Evolutionary conservation across 1,284 basidiomycete species (phyloP).

Genomic region (Anthracocystis walkeri): DNA sequence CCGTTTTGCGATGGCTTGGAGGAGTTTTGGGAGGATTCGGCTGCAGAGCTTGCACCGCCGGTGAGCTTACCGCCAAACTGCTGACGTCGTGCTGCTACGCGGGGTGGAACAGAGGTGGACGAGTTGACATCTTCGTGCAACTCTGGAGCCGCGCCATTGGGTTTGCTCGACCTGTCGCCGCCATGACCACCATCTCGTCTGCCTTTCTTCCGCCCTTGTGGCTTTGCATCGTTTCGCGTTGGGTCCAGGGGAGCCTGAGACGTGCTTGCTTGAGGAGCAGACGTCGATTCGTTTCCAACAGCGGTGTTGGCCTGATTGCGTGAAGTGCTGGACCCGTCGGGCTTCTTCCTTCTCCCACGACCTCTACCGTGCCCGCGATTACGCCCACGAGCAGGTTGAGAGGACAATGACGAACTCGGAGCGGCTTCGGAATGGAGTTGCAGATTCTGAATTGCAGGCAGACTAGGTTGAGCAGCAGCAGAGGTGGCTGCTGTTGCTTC

Average conservation of each 20-base stretch:
- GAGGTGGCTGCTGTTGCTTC: conserved; percentile 19
- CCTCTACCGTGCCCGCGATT: conserved; percentile 18
- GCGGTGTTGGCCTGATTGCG: background rate
- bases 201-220: conserved; percentile 9
- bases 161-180: conserved; percentile 13
- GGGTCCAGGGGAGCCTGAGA: background rate
- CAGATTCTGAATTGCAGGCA: conserved; percentile 24
- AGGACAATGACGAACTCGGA: conserved; percentile 9
- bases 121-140: background rate
- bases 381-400: conserved; percentile 20
- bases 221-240: background rate
- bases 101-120: conserved; percentile 9
- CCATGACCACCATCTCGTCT: conserved; percentile 11
- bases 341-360: conserved; percentile 24
- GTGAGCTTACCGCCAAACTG: conserved; percentile 59
- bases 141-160: conserved; percentile 7
- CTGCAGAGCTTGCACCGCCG: conserved; percentile 8
- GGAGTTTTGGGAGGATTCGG: background rate
- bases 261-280: background rate
- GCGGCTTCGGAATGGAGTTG: conserved; percentile 16
- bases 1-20: conserved; percentile 23
- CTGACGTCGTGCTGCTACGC: conserved; percentile 34
- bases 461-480: conserved; percentile 13
- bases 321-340: conserved; percentile 1
- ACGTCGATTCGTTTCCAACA: background rate